These are phyloP conservation scores for Lonicera japonica DNA, from an alignment of 129 eudicot species.

Conservation along the genomic window DNA sequence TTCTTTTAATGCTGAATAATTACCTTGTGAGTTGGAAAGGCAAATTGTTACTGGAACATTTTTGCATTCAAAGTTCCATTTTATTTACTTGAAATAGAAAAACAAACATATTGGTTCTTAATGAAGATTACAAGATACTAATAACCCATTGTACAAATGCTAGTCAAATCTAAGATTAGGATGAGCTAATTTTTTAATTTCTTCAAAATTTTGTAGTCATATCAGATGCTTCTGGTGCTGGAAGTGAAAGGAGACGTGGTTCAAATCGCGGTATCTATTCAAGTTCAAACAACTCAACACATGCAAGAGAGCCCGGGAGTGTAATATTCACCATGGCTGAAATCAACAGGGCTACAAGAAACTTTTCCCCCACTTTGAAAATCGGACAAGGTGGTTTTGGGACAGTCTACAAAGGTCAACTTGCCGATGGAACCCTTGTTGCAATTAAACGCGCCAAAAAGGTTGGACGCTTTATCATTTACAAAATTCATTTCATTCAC, in stretches of 20 bases:
- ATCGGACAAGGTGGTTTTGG: conserved; percentile 98
- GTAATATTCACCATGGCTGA: conserved; percentile 55
- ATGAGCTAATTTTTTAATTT: background rate
- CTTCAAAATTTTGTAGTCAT: conserved; percentile 25
- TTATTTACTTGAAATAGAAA: too few species aligned
- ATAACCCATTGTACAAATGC: background rate
- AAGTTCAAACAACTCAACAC: conserved; percentile 42
- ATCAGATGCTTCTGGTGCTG: conserved; percentile 45
- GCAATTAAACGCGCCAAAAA: conserved; percentile 94
- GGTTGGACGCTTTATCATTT: conserved; percentile 25
- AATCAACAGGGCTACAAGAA: conserved; percentile 68
- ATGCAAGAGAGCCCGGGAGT: conserved; percentile 46
- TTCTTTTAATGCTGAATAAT: too few species aligned
- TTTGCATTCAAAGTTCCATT: too few species aligned
- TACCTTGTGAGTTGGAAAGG: too few species aligned
- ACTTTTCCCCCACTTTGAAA: conserved; percentile 67
- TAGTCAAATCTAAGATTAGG: background rate
- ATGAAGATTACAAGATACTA: too few species aligned
- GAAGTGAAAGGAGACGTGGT: conserved; percentile 31
- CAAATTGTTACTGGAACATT: too few species aligned
- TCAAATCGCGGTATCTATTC: conserved; percentile 36
- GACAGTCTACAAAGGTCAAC: conserved; percentile 75
- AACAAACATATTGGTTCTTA: too few species aligned
- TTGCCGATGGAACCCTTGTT: conserved; percentile 71
- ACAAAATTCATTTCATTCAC: background rate